phyloP scores from a whole-genome alignment of 2,329 filamentous ascomycete species.

The Scedosporium minutisporum region DNA sequence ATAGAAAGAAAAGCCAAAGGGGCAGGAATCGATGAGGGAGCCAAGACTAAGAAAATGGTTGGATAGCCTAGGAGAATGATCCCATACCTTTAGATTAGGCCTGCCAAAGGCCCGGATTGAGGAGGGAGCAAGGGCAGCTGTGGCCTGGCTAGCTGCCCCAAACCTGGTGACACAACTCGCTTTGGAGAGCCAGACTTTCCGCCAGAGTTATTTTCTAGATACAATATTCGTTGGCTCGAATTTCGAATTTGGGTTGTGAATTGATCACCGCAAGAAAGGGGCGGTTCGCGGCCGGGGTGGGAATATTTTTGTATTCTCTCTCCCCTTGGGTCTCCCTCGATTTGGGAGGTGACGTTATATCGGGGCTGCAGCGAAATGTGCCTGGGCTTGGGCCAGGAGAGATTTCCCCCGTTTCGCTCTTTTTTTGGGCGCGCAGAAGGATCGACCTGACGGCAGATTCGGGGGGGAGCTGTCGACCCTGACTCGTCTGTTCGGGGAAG shows the following conservation, averaged over 20 bases:
- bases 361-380: slow-evolving; percentile 1
- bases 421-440: not conserved
- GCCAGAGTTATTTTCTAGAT: not conserved
- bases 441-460: not conserved
- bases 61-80: not conserved
- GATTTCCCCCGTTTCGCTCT: not conserved
- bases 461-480: not conserved
- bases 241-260: not conserved
- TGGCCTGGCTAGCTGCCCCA: slow-evolving; percentile 1
- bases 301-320: not conserved
- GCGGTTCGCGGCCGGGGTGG: not conserved
- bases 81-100: slow-evolving; percentile 7
- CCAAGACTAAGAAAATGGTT: not conserved
- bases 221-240: not conserved
- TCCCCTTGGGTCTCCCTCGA: not conserved
- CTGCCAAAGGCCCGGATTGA: not conserved
- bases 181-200: not conserved
- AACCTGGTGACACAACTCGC: not conserved
- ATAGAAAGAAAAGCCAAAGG: not conserved
- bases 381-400: not conserved
- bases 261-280: not conserved
- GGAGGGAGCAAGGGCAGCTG: slow-evolving; percentile 4
- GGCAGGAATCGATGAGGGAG: not conserved
- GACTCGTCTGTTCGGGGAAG: not conserved
- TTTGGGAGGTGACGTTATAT: slow-evolving; percentile 7